These are phyloP conservation scores for Debaryomyces fabryi DNA, from an alignment of 1,139 yeast species.

Conservation along the genomic window DNA sequence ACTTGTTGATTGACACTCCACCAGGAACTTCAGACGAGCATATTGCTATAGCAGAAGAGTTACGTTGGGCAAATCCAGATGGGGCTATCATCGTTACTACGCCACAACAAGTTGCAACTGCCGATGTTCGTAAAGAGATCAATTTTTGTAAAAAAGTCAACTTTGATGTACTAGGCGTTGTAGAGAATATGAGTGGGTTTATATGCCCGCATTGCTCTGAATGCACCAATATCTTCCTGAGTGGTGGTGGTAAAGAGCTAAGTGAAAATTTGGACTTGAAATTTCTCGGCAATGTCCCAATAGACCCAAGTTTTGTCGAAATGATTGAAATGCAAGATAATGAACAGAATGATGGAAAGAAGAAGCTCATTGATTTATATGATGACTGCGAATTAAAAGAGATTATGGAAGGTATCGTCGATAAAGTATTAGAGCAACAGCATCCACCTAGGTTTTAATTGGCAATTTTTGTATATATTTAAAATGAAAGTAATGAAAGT, in stretches of 20 bases:
- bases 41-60: slow-evolving; percentile 92
- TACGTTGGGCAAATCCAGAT: slow-evolving; percentile 54
- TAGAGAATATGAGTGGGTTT: slow-evolving; percentile 54
- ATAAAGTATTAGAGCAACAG: slow-evolving; percentile 42
- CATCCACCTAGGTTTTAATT: slow-evolving; percentile 33
- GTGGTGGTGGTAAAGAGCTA: slow-evolving; percentile 86
- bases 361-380: slow-evolving; percentile 38
- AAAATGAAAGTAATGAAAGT: slow-evolving; percentile 2
- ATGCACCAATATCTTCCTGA: slow-evolving; percentile 86
- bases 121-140: slow-evolving; percentile 53
- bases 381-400: slow-evolving; percentile 42
- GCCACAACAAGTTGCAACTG: slow-evolving; percentile 58
- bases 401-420: slow-evolving; percentile 55
- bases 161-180: slow-evolving; percentile 44
- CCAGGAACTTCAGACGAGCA: slow-evolving; percentile 99
- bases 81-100: slow-evolving; percentile 54
- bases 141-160: slow-evolving; percentile 51
- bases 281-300: slow-evolving; percentile 85
- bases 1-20: slow-evolving; percentile 91
- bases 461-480: slow-evolving; percentile 3
- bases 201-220: slow-evolving; percentile 81
- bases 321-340: slow-evolving; percentile 65
- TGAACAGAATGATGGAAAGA: slow-evolving; percentile 19
- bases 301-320: slow-evolving; percentile 89
- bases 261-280: slow-evolving; percentile 63